A percentile compares a stretch with the other conserved stretches of the same genome.
phyloP scores from a whole-genome alignment of 179 eudicot species.

The Drosera spatulata region DNA sequence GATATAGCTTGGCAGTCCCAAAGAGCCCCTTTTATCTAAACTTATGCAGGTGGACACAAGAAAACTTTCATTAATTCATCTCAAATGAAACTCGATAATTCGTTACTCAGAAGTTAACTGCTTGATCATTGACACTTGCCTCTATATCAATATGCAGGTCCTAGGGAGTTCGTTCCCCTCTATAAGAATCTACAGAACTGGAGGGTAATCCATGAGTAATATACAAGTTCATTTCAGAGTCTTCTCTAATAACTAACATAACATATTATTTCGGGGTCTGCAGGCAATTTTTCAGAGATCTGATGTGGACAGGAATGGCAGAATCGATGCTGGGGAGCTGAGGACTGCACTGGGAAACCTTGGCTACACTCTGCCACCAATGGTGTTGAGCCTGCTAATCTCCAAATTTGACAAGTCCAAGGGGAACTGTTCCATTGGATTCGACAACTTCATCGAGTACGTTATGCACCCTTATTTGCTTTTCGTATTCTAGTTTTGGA shows the following conservation, averaged over 20 bases:
- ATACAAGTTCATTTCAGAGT: background rate
- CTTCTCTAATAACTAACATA: background rate
- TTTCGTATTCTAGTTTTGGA: background rate
- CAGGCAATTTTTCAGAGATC: constrained; percentile 51
- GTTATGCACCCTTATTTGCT: background rate
- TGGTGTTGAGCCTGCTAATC: constrained; percentile 37
- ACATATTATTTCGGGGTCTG: background rate
- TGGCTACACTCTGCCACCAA: constrained; percentile 41
- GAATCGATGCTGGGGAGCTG: constrained; percentile 37
- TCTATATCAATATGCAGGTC: constrained; percentile 22
- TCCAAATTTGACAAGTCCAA: constrained; percentile 53
- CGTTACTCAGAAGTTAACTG: background rate
- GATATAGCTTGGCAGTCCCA: no score
- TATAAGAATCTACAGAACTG: constrained; percentile 53
- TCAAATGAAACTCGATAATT: background rate
- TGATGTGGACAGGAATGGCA: constrained; percentile 55
- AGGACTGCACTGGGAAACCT: constrained; percentile 48
- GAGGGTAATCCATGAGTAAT: constrained; percentile 30
- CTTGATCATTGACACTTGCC: background rate
- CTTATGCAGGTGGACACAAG: no score
- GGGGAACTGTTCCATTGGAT: constrained; percentile 44
- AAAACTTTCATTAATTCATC: no score
- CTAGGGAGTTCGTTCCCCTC: constrained; percentile 53
- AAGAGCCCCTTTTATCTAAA: no score
- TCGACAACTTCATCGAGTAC: constrained; percentile 68